Base-by-base conservation (phyloP, 371 early-diverging fungal species). In the Paraphysoderma sedebokerense region DNA sequence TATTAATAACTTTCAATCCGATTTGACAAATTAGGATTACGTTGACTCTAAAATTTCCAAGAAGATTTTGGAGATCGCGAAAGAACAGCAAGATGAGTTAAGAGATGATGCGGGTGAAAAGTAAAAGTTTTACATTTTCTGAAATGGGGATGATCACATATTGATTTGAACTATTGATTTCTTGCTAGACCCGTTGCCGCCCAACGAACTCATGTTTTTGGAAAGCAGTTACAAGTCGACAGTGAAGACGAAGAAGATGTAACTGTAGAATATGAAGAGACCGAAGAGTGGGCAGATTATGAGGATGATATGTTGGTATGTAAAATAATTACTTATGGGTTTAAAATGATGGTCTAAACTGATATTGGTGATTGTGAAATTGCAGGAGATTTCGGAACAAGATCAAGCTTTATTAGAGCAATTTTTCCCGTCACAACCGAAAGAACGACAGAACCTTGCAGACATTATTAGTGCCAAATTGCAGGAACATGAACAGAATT, bases 391-490 rank as follows among this genome's bases (percentile, higher is more conserved):
- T n/a, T n/a, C n/a, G n/a, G 82, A 79, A 51, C 71, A 65, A 11
- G 87, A 85, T 61, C 76, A 76, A 9, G 76, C 70, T 47, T 60
- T 86, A 17, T 67, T 93, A 54, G 79, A 84, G 37, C 85, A 85
- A 63, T 92, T 92, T 58, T 73, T 92, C 68, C 83, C 81, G 12
- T 65, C 69, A 30, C 85, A 85, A 27, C 89, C 89, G 15, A 68
- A 60, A 46, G 75, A 84, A 55, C 80, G 85, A 49, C 72, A 78
- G 55, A 88, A 81, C 23, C 71, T 96, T 44, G 88, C 97, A 3
- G 93, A 96, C 59, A 58, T 92, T 35, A 91, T 96, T 61, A 84
- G 89, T 85, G 79, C 79, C 49, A 92, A 92, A 67, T 88, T 92
- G 52, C 70, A 82, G 48, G 77, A 75, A 47, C 77, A 76, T 57